A percentile compares a stretch with the other conserved stretches of the same genome.
phyloP scores from a whole-genome alignment of 73 alveolate species.

The Paramecium bursaria region DNA sequence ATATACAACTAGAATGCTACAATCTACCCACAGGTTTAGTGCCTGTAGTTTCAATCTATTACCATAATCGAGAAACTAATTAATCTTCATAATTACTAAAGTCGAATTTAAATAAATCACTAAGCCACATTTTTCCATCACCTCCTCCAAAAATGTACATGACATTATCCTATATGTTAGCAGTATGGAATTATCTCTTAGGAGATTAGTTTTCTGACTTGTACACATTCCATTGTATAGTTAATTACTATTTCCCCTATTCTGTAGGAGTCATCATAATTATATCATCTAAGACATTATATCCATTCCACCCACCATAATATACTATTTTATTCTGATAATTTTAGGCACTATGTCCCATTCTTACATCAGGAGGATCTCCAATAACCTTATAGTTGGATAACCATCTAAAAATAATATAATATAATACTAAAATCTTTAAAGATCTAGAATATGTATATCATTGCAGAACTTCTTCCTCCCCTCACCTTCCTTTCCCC shows the following conservation, averaged over 20 bases:
- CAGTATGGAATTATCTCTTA: conserved; percentile 83
- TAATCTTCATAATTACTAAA: conserved; percentile 43
- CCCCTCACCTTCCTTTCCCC: conserved; percentile 93
- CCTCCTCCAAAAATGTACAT: conserved; percentile 92
- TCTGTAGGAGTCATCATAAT: conserved; percentile 71
- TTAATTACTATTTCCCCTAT: conserved; percentile 52
- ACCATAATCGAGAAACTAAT: conserved; percentile 77
- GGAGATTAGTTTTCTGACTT: conserved; percentile 76
- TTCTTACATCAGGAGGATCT: conserved; percentile 78
- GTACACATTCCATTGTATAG: conserved; percentile 7
- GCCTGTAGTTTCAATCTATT: conserved; percentile 76
- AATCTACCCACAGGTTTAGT: conserved; percentile 81
- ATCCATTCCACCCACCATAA: conserved; percentile 93
- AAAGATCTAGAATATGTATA: conserved; percentile 76
- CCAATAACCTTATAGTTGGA: conserved; percentile 54
- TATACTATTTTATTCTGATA: conserved; percentile 75
- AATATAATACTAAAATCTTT: conserved; percentile 27
- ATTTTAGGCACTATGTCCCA: conserved; percentile 85
- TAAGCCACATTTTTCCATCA: conserved; percentile 86
- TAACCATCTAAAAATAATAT: conserved; percentile 48
- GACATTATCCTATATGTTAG: conserved; percentile 75
- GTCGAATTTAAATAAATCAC: conserved; percentile 75
- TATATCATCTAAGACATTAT: conserved; percentile 79
- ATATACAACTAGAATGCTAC: conserved; percentile 78
- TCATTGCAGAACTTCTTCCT: conserved; percentile 82